Base-by-base conservation (phyloP, 78 protist species). In the Carpediemonas membranifera region DNA sequence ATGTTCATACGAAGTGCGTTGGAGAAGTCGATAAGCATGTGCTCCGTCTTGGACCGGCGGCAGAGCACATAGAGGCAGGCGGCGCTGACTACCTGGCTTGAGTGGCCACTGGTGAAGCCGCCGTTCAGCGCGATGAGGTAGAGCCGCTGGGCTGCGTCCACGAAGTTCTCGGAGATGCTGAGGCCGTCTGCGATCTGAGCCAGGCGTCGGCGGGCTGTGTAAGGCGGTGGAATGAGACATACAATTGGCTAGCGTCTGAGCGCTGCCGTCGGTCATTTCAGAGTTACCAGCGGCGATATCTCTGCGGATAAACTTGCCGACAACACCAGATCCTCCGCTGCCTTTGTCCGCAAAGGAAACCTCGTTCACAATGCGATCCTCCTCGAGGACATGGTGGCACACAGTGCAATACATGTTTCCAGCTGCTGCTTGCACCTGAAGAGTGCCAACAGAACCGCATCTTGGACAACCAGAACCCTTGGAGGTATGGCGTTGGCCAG, bases 1-100 rank as follows among this genome's bases (percentile, higher is more conserved):
- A 79, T 62, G 35, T 72, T 73, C 1, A 81, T 18, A 14, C 62
- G 80, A 16, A 76, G 55, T 27, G 28, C 66, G 43, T 88, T 90
- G 9, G 92, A 51, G 34, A 88, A 87, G 65, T 91, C 96, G 34
- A 91, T 78, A 16, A 91, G 73, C 57, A 91, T 55, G 66, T 83
- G 78, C 16, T 54, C 51, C 2, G 57, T n/a, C 52, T 24, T 65
- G 65, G 83, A 84, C 28, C 78, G 53, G 27, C 89, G 81, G 59
- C 96, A 91, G 19, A 83, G 84, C 31, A 81, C 56, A 59, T 91
- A 91, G 14, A 91, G 66, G 73, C 93, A 88, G 14, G 89, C 64
- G 9, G 93, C 96, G 25, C 66, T 69, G 25, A 91, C 93, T n/a
- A n/a, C n/a, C n/a, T n/a, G n/a, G n/a, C n/a, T n/a, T 21, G 3